Evolutionary conservation across 148 eudicot genomes (phyloP).

Genomic region (Rhododendron ferrugineum): DNA sequence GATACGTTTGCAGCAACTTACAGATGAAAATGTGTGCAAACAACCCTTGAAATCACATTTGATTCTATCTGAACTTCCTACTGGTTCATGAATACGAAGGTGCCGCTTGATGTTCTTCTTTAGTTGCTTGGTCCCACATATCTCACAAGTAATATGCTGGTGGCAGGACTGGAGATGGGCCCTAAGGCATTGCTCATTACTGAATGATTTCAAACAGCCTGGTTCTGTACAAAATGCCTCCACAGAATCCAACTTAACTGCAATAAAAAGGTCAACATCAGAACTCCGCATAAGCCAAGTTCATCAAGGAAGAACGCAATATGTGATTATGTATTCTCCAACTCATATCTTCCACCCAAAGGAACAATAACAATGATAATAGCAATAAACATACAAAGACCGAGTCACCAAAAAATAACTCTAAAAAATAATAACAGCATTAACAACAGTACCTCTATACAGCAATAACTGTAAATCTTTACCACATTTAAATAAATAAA

Average conservation of each 20-base stretch:
- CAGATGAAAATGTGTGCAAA: constrained; percentile 58
- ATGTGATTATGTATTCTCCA: background rate
- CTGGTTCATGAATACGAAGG: constrained; percentile 50
- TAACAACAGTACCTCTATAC: background rate
- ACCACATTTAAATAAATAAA: background rate
- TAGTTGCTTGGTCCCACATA: constrained; percentile 76
- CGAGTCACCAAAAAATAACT: background rate
- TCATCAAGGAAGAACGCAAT: background rate
- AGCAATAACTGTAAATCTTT: background rate
- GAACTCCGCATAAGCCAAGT: background rate
- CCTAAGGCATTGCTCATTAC: constrained; percentile 56
- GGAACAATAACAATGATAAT: background rate
- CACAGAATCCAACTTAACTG: constrained; percentile 64
- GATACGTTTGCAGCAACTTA: constrained; percentile 23
- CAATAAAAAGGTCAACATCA: background rate
- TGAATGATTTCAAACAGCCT: constrained; percentile 69
- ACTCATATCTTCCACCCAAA: background rate
- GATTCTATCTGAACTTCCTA: constrained; percentile 28
- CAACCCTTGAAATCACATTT: constrained; percentile 70
- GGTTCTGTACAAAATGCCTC: constrained; percentile 81
- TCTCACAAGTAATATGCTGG: constrained; percentile 58
- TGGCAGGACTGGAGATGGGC: constrained; percentile 73
- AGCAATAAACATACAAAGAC: background rate
- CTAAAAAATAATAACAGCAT: background rate
- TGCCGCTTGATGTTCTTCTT: constrained; percentile 87